Conservation (phyloP, 805 yeast species). For the Yarrowia sp. region DNA sequence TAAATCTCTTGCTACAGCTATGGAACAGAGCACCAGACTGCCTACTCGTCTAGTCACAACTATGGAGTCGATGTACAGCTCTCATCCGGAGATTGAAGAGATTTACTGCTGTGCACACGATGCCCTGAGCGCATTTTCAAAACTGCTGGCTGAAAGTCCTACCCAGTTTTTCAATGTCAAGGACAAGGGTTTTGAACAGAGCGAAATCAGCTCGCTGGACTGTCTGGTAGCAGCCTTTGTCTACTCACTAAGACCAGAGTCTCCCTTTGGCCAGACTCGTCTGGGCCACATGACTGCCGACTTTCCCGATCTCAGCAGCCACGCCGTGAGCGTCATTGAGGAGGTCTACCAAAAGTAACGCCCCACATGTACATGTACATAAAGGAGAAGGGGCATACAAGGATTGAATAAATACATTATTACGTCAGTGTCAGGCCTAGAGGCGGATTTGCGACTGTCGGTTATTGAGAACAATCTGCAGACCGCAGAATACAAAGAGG, state of each 20-base stretch:
- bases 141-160: neutral
- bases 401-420: slow-evolving; percentile 20
- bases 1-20: neutral
- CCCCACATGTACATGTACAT: neutral
- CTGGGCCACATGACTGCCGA: slow-evolving; percentile 8
- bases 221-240: slow-evolving; percentile 11
- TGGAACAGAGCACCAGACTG: neutral
- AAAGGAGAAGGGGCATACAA: neutral
- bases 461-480: slow-evolving; percentile 64
- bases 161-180: neutral
- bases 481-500: slow-evolving; percentile 87
- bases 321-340: neutral
- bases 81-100: slow-evolving; percentile 2
- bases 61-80: neutral
- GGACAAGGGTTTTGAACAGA: neutral
- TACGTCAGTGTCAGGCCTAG: slow-evolving; percentile 27
- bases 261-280: slow-evolving; percentile 4
- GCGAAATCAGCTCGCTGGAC: neutral
- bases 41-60: neutral
- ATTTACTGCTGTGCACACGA: neutral
- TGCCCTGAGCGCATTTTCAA: neutral
- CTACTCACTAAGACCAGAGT: slow-evolving; percentile 7
- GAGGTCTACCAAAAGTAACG: neutral
- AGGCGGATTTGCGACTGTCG: slow-evolving; percentile 65
- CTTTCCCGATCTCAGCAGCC: slow-evolving; percentile 9